Evolutionary conservation across 345 rosid species (phyloP).

Genomic region (Pistacia vera): DNA sequence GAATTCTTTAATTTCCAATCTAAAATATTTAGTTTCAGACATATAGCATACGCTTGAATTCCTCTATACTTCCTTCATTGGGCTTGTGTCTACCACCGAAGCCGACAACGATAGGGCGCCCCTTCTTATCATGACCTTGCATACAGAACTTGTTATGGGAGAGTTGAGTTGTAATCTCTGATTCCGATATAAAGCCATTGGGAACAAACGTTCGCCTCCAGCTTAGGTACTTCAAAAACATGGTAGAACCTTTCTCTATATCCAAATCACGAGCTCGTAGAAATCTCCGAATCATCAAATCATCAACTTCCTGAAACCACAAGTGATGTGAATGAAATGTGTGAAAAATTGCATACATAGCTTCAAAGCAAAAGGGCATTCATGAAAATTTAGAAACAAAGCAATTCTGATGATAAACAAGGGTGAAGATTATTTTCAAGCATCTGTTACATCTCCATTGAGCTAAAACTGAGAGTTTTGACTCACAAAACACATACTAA

Average conservation of each 20-base stretch:
- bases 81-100: constrained; percentile 71
- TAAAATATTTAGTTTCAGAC: neutral
- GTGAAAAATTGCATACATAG: neutral
- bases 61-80: constrained; percentile 62
- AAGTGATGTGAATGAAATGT: neutral
- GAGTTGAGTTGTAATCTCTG: constrained; percentile 61
- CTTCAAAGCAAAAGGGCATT: neutral
- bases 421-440: neutral
- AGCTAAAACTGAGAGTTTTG: neutral
- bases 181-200: constrained; percentile 51
- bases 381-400: neutral
- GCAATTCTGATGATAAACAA: neutral
- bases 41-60: constrained; percentile 66
- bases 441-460: neutral
- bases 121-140: constrained; percentile 76
- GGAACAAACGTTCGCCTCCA: constrained; percentile 69
- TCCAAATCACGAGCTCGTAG: constrained; percentile 85
- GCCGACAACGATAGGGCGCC: constrained; percentile 64
- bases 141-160: constrained; percentile 67
- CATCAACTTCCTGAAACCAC: constrained; percentile 67
- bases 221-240: constrained; percentile 69
- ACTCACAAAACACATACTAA: no score
- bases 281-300: constrained; percentile 78
- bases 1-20: neutral
- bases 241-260: constrained; percentile 75